Base-by-base conservation (phyloP, 192 early-diverging fungal species). In the Backusella mclennaniae region DNA sequence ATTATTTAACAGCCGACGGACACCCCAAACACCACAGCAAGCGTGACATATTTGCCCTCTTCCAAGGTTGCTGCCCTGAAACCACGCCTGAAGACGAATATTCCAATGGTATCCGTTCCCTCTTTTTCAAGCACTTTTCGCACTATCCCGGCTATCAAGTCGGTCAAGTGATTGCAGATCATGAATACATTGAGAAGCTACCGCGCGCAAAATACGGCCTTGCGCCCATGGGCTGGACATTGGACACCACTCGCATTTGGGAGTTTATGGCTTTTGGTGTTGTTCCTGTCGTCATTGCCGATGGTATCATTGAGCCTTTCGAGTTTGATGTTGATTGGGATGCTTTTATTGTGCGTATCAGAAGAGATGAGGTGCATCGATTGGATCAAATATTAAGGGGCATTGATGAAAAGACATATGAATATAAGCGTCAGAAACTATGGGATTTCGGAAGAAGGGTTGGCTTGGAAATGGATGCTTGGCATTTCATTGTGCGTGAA, bases 261-360 rank as follows among this genome's bases (percentile, higher is more conserved):
- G 86, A 87, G 76, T 87, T 79, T 36, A 71, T 87, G 66, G 86
- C 86, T 0, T 87, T 85, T 79, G 86, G 86, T 6, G 86, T 87
- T 0, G 84, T 87, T 7, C 86, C 86, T 21, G 79, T 85, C 8
- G 77, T 87, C 29, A 82, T 85, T 76, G 82, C 84, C 33, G 86
- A 87, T 73, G 86, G 82, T 19, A 85, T 87, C 52, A 73, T 85
- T 42, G 83, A 85, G 36, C 86, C 86, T 0, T 87, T 84, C 79
- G 84, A 85, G 71, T 78, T 82, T 73, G 86, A 85, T 79, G 73
- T 87, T 3, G 86, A 87, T 46, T 87, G 86, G 86, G 66, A 78
- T 52, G 70, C 71, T 0, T 83, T 87, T 42, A 76, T 75, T 53
- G 77, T 87, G 21, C 75, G 80, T 12, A 73, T 85, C 26, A 33